Conservation (phyloP, 768 basidiomycete genomes). For the Xerocomus spinulosus region DNA sequence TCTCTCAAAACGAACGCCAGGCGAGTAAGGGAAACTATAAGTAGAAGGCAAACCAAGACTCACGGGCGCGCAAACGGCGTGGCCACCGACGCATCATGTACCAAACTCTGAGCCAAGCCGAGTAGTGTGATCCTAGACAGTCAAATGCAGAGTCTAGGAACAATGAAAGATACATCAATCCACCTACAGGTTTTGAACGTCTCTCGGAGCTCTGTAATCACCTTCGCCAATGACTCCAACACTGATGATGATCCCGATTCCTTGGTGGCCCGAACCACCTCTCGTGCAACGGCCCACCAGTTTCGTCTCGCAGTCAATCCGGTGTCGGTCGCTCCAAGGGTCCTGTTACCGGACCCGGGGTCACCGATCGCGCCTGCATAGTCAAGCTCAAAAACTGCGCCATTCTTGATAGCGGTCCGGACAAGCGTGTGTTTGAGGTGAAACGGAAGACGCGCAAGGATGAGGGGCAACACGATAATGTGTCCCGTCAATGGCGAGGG, state of each 20-base stretch:
- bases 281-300: conserved; percentile 79
- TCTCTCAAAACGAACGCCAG: conserved; percentile 48
- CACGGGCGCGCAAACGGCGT: conserved; percentile 65
- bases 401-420: conserved; percentile 75
- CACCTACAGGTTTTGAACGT: conserved; percentile 72
- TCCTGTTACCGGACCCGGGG: conserved; percentile 41
- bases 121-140: conserved; percentile 57
- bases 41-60: conserved; percentile 23
- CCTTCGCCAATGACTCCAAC: conserved; percentile 58
- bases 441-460: conserved; percentile 72
- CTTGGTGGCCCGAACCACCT: conserved; percentile 72
- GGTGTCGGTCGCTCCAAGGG: conserved; percentile 48
- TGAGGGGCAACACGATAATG: conserved; percentile 75
- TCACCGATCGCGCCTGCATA: conserved; percentile 73
- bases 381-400: conserved; percentile 76
- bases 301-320: conserved; percentile 61
- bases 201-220: conserved; percentile 66
- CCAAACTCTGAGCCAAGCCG: conserved; percentile 62
- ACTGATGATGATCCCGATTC: conserved; percentile 54
- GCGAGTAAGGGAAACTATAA: background rate
- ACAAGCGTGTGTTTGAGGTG: conserved; percentile 80
- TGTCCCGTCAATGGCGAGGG: conserved; percentile 77
- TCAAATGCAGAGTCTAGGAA: background rate
- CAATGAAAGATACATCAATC: background rate
- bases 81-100: conserved; percentile 57